These are phyloP conservation scores for Talaromyces liani DNA, from an alignment of 495 filamentous ascomycete species.

Conservation along the genomic window DNA sequence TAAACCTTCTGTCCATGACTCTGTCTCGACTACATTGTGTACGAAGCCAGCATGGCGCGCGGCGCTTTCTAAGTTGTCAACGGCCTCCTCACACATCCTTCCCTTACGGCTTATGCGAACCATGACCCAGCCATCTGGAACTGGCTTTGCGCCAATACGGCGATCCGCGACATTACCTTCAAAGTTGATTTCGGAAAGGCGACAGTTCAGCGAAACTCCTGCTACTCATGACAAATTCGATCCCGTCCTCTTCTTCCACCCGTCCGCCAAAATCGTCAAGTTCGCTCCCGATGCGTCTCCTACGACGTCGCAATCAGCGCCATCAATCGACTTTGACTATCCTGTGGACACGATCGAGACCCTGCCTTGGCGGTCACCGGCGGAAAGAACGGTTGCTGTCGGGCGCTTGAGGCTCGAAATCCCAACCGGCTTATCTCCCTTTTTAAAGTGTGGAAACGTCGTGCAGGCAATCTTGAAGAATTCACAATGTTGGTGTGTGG, in stretches of 20 bases:
- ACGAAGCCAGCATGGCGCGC: neutral
- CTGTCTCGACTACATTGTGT: neutral
- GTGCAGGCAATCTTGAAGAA: constrained; percentile 80
- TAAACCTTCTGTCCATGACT: neutral
- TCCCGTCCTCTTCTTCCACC: constrained; percentile 65
- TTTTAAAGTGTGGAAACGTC: constrained; percentile 73
- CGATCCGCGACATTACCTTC: constrained; percentile 55
- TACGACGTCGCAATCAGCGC: constrained; percentile 33
- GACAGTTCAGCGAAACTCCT: neutral
- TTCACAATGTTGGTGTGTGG: constrained; percentile 88
- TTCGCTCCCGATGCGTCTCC: constrained; percentile 44
- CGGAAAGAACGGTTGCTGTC: constrained; percentile 75
- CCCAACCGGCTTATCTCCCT: constrained; percentile 72
- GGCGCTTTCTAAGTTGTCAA: neutral
- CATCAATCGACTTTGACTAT: constrained; percentile 37
- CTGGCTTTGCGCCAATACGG: constrained; percentile 29
- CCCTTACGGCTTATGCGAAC: neutral
- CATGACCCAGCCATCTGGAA: neutral
- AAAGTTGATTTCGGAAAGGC: constrained; percentile 31
- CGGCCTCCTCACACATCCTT: neutral
- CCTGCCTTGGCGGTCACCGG: constrained; percentile 64
- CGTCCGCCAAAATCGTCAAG: constrained; percentile 56
- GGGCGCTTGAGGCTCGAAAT: constrained; percentile 74
- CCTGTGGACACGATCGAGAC: constrained; percentile 41
- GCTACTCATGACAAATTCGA: constrained; percentile 31